Conservation (phyloP, 257 asterid species). For the Dorcoceras hygrometricum region DNA sequence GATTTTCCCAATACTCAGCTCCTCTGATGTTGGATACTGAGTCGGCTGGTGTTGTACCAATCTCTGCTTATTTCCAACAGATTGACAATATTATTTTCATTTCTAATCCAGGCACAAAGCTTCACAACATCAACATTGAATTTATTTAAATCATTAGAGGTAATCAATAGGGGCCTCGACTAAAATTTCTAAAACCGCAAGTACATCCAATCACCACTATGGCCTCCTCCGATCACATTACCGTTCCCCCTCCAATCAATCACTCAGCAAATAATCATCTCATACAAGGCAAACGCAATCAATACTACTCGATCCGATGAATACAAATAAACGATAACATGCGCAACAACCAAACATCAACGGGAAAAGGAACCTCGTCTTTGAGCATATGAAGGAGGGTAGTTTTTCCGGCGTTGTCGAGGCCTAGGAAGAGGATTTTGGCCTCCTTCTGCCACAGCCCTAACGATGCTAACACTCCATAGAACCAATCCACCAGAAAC, state of each 20-base stretch:
- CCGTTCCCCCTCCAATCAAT: neutral
- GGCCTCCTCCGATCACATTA: too few relatives aligned
- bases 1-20: neutral
- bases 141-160: neutral
- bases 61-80: neutral
- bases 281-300: neutral
- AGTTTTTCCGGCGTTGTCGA: conserved; percentile 50
- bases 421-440: conserved; percentile 46
- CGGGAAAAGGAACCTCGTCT: conserved; percentile 34
- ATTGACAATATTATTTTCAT: neutral
- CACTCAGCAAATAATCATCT: neutral
- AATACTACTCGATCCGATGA: neutral
- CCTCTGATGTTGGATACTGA: conserved; percentile 3
- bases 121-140: neutral
- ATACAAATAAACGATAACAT: neutral
- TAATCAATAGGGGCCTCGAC: neutral
- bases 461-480: conserved; percentile 39
- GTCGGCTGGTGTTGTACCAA: conserved; percentile 1
- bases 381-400: conserved; percentile 46
- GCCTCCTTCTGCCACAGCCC: conserved; percentile 48
- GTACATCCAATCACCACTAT: neutral
- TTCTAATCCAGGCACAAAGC: neutral
- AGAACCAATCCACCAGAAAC: conserved; percentile 52
- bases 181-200: neutral
- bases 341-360: neutral